A percentile compares a stretch with the other conserved stretches of the same genome.
Conservation (phyloP, 2,329 filamentous ascomycete genomes). For the Aplosporella prunicola region DNA sequence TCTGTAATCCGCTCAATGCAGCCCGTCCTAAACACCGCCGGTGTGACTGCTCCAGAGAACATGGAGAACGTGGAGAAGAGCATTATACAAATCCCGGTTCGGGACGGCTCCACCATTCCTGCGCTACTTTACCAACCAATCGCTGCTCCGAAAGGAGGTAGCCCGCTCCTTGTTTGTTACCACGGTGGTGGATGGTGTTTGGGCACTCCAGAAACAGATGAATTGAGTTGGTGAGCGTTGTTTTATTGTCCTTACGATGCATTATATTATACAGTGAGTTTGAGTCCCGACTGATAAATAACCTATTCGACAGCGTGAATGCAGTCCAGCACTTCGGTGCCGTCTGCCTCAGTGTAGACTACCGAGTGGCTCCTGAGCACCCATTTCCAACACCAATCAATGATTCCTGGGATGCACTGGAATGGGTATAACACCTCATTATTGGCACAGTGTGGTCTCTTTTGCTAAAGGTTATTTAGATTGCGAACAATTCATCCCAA, state of each 20-base stretch:
- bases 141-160: background rate
- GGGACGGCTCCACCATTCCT: background rate
- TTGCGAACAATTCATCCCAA: slow-evolving; percentile 11
- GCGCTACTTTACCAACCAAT: slow-evolving; percentile 4
- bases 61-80: slow-evolving; percentile 3
- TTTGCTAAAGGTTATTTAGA: slow-evolving; percentile 6
- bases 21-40: background rate
- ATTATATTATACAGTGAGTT: slow-evolving; percentile 8
- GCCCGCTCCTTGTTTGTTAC: slow-evolving; percentile 16
- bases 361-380: slow-evolving; percentile 51
- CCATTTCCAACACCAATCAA: slow-evolving; percentile 55
- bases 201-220: slow-evolving; percentile 14
- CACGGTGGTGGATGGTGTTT: slow-evolving; percentile 17
- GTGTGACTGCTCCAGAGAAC: background rate
- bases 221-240: slow-evolving; percentile 5
- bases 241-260: slow-evolving; percentile 11
- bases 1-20: background rate
- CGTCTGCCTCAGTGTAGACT: slow-evolving; percentile 52
- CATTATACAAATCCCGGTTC: slow-evolving; percentile 1
- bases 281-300: background rate
- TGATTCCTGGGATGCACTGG: slow-evolving; percentile 28
- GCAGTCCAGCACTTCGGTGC: slow-evolving; percentile 48
- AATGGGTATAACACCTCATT: slow-evolving; percentile 14
- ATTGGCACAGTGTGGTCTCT: too few relatives aligned
- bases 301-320: slow-evolving; percentile 1